Base-by-base conservation (phyloP, 1,284 basidiomycete genomes). In the Limonomyces culmigenus region DNA sequence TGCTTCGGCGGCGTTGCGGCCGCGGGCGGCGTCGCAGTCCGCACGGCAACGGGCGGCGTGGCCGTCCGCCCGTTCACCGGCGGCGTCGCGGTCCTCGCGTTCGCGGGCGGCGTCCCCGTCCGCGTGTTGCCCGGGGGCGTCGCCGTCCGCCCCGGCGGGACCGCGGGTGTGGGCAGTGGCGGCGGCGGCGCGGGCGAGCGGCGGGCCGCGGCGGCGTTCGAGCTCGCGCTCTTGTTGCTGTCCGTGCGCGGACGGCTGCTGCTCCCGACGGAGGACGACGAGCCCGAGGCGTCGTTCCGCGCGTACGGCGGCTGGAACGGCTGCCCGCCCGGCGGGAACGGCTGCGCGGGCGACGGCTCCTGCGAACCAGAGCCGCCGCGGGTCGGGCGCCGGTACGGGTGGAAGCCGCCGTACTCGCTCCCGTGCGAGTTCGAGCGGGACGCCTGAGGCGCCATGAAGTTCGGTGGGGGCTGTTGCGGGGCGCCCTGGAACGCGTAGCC, bases 301-400 rank as follows among this genome's bases (percentile, higher is more conserved):
- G 68, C 74, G 50, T 84, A 83, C 1, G 79, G 79, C 0, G 68
- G 65, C 41, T 67, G 65, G 43, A 68, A 55, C 43, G 67, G 23
- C 23, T 32, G 8, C 30, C 42, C 27, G 36, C 29, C 19, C 10
- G 35, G 19, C 10, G 25, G 4, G 34, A 17, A 12, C 30, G 34
- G 35, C 36, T 32, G 29, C 36, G 21, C 18, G 19, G 19, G 29
- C 14, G 58, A 52, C 36, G 62, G 63, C 33, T 47, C 49, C 34
- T 46, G 45, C 35, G 17, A 14, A 21, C 51, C 49, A 13, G 54
- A 51, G 3, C 47, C 47, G 23, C 65, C 67, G 21, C 72, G 67
- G 40, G 58, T 52, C 23, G 78, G 76, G n/a, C 80, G 70, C 40
- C 79, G 75, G 63, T 84, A 84, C 34, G 80, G 79, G 51, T 84